Evolutionary conservation across 352 stramenopile species (phyloP).

Genomic region (Phytophthora macrochlamydospora): DNA sequence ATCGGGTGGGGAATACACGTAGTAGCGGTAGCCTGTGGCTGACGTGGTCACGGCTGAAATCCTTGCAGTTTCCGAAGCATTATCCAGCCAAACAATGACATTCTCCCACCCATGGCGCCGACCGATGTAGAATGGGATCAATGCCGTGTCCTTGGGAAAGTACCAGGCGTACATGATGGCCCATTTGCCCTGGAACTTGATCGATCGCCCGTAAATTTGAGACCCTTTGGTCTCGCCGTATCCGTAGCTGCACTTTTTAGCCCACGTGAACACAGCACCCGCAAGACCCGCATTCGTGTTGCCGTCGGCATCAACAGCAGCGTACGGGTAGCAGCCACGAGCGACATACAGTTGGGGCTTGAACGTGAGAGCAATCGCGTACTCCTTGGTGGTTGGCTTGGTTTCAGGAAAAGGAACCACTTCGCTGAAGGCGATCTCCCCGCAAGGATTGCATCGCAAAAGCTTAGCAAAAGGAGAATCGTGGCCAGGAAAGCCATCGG

Average conservation of each 20-base stretch:
- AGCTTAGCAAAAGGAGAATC: background rate
- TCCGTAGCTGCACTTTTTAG: background rate
- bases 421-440: background rate
- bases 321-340: background rate
- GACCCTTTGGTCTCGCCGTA: background rate
- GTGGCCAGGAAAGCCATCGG: background rate
- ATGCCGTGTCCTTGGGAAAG: constrained; percentile 2
- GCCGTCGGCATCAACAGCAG: constrained; percentile 10
- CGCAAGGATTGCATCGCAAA: background rate
- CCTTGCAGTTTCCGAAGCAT: background rate
- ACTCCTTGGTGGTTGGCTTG: constrained; percentile 5
- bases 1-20: background rate
- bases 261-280: background rate
- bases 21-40: background rate
- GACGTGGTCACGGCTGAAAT: constrained; percentile 1
- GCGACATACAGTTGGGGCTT: constrained; percentile 3
- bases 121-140: constrained; percentile 19
- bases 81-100: constrained; percentile 40
- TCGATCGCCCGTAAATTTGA: constrained; percentile 8
- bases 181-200: background rate
- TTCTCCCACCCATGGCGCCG: constrained; percentile 46
- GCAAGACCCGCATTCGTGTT: constrained; percentile 6
- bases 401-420: constrained; percentile 4
- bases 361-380: constrained; percentile 8
- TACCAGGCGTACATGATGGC: background rate